A percentile compares a stretch with the other conserved stretches of the same genome.
Conservation (phyloP, 192 early-diverging fungal genomes). For the Phlyctochytrium planicorne region DNA sequence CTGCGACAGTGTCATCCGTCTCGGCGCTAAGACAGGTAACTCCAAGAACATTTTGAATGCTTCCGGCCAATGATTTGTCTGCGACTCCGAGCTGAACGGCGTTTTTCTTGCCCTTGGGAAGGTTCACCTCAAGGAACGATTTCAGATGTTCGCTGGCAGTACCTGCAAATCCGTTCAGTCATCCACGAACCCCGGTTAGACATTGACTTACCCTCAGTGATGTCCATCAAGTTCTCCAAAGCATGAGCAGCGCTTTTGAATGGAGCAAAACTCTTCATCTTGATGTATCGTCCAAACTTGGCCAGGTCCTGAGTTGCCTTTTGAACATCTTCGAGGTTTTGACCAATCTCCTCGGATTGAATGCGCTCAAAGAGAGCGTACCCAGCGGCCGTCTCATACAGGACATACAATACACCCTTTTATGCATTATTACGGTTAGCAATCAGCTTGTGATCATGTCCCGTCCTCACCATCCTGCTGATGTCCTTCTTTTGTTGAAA, state of each 20-base stretch:
- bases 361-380: conserved; percentile 95
- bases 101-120: conserved; percentile 78
- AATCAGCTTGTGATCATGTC: too few relatives aligned
- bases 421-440: too few relatives aligned
- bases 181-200: conserved; percentile 12
- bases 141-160: conserved; percentile 85
- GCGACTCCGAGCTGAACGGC: conserved; percentile 77
- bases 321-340: conserved; percentile 88
- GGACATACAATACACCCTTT: conserved; percentile 43
- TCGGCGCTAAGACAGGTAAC: conserved; percentile 80
- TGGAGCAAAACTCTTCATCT: conserved; percentile 92
- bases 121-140: conserved; percentile 92
- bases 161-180: conserved; percentile 45
- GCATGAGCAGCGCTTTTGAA: conserved; percentile 97
- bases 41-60: conserved; percentile 74
- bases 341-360: conserved; percentile 92
- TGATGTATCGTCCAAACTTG: conserved; percentile 87
- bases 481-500: too few relatives aligned
- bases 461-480: too few relatives aligned
- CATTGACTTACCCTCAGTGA: conserved; percentile 84
- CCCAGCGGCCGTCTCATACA: conserved; percentile 95
- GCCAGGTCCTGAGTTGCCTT: conserved; percentile 76
- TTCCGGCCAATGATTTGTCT: conserved; percentile 80
- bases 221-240: conserved; percentile 96
- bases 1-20: conserved; percentile 78